Base-by-base conservation (phyloP, 2,329 filamentous ascomycete genomes). In the Alternaria ethzedia region DNA sequence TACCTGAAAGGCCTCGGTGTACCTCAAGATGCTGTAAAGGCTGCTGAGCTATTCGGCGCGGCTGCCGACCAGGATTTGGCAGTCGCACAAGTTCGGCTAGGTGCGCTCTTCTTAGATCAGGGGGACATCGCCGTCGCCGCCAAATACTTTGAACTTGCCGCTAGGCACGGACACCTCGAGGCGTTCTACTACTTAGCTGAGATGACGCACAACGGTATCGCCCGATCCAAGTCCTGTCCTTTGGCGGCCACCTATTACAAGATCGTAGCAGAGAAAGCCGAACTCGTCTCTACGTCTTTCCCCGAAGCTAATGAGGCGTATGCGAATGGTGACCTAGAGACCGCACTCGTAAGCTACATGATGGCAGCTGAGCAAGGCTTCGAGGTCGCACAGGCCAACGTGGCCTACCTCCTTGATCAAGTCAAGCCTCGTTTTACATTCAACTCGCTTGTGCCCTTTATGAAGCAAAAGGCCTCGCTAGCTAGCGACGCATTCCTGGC, bases 281-380 rank as follows among this genome's bases (percentile, higher is more conserved):
- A 96, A 64, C 89, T 93, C 76, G 90, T 93, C 41, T 86, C 97
- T 43, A 94, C 92, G 0, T 90, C 92, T 0, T 94, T 96, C 84
- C 83, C 84, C 3, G 93, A 97, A 79, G 92, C 94, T 1, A 97
- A 97, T 71, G 85, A 89, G 49, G 94, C 93, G 0, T 96, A 92
- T 73, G 90, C 93, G 59, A 85, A 87, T 17, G 93, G 93, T 5
- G 91, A 97, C 74, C 85, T 89, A 28, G 93, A 97, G 71, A 86
- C 90, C 25, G 94, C 94, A 2, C 86, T 97, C 52, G 86, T 97
- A 17, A 86, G 90, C 57, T 94, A 94, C 68, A 87, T 97, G 76
- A 90, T 96, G 86, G 93, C 93, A 1, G 94, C 94, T 2, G 94
- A 97, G 77, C 94, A 97, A 80, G 94, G 94, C 13, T 97, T 96